Evolutionary conservation across 2,329 filamentous ascomycete species (phyloP).

Genomic region (Microsporum canis): DNA sequence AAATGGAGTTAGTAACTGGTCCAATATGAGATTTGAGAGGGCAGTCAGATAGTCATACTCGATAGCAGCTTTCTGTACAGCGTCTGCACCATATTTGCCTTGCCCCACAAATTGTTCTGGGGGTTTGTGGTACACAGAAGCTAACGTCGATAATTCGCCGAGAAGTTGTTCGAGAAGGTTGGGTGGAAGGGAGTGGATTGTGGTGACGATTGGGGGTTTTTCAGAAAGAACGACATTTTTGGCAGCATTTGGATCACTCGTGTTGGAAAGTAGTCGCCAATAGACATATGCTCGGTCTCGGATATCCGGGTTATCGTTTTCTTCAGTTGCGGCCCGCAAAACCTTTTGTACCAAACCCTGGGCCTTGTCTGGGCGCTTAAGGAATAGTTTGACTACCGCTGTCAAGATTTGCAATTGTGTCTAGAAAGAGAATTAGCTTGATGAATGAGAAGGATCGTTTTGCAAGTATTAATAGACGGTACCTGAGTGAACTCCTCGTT

Average conservation of each 20-base stretch:
- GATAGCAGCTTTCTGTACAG: constrained; percentile 88
- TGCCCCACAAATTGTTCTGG: constrained; percentile 97
- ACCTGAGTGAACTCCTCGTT: constrained; percentile 94
- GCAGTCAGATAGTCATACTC: constrained; percentile 42
- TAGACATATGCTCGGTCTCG: constrained; percentile 95
- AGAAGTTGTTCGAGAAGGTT: constrained; percentile 82
- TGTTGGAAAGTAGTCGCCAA: constrained; percentile 78
- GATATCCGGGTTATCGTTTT: constrained; percentile 96
- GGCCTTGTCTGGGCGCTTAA: constrained; percentile 89
- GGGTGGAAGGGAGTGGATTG: constrained; percentile 78
- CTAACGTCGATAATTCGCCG: constrained; percentile 80
- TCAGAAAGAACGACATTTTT: constrained; percentile 90
- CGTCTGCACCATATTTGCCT: constrained; percentile 84
- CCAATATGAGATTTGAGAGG: background rate
- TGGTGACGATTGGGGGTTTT: constrained; percentile 87
- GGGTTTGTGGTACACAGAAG: constrained; percentile 96
- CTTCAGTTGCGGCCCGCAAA: constrained; percentile 78
- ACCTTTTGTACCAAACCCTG: constrained; percentile 91
- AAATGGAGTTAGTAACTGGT: constrained; percentile 15
- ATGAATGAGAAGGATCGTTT: background rate
- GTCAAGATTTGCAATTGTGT: constrained; percentile 98
- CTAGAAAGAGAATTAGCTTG: constrained; percentile 33
- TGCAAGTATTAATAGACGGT: background rate
- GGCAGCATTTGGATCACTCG: constrained; percentile 73
- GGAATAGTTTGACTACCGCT: constrained; percentile 90